Conservation (phyloP, 148 eudicot genomes). For the Rhododendron kiyosumense region DNA sequence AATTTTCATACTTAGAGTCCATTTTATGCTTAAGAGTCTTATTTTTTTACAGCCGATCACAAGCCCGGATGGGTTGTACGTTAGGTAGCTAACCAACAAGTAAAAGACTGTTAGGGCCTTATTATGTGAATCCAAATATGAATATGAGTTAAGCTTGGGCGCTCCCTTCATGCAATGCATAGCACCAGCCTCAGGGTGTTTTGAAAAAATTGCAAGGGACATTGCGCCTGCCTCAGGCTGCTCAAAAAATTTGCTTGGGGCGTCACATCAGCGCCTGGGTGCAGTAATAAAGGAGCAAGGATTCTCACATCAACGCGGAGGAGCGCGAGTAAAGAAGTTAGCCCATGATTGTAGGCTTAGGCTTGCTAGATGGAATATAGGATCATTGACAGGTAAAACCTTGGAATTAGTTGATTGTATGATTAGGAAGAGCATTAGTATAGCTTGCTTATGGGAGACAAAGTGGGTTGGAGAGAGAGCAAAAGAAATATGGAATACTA, state of each 20-base stretch:
- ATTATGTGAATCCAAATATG: neutral
- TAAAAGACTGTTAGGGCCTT: neutral
- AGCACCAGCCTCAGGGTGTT: neutral
- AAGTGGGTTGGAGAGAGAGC: neutral
- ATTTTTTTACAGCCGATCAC: neutral
- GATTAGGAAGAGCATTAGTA: neutral
- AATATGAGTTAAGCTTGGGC: neutral
- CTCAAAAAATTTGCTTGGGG: neutral
- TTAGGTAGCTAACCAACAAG: neutral
- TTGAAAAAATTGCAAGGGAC: neutral
- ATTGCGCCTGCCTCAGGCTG: neutral
- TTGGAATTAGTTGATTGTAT: neutral
- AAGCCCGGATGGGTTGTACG: neutral
- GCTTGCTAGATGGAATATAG: neutral
- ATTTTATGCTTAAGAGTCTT: neutral
- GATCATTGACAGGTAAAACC: neutral
- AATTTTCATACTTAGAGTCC: neutral
- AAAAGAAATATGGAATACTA: neutral
- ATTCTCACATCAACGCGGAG: neutral
- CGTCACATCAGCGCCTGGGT: neutral
- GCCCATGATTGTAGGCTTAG: neutral
- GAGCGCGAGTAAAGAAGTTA: neutral
- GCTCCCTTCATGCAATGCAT: neutral
- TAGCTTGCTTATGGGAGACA: neutral
- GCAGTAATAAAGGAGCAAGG: neutral